phyloP scores from a whole-genome alignment of 495 filamentous ascomycete genomes.

The Paragyromitra xinjiangensis region DNA sequence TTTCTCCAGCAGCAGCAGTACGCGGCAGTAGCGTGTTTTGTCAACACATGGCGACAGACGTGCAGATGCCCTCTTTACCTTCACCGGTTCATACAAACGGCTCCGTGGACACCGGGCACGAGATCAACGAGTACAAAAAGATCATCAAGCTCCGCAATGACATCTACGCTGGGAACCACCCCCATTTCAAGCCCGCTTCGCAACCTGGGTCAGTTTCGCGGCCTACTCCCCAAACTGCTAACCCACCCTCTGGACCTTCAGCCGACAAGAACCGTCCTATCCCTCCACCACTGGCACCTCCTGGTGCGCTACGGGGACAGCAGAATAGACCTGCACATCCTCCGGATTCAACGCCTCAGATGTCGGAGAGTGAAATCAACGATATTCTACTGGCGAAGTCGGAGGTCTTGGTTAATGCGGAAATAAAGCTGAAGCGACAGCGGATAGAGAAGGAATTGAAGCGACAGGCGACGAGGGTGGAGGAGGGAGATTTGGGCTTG shows the following conservation, averaged over 20 bases:
- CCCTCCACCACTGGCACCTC: not conserved
- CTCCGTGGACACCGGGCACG: conserved; percentile 45
- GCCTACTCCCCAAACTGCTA: conserved; percentile 56
- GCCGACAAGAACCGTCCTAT: conserved; percentile 59
- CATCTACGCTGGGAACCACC: conserved; percentile 76
- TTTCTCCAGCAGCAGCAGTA: not conserved
- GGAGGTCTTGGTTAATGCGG: conserved; percentile 80
- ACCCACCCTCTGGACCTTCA: conserved; percentile 48
- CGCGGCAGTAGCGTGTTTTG: conserved; percentile 15
- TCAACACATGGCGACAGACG: conserved; percentile 41
- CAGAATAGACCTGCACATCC: conserved; percentile 19
- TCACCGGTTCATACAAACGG: conserved; percentile 32
- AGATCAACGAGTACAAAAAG: conserved; percentile 71
- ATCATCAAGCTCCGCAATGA: conserved; percentile 79
- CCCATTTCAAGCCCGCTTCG: conserved; percentile 73
- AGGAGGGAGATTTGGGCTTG: conserved; percentile 38
- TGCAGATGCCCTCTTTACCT: conserved; percentile 34
- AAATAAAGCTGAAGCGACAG: conserved; percentile 80
- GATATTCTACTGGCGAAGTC: conserved; percentile 86
- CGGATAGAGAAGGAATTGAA: conserved; percentile 76
- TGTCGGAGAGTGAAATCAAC: conserved; percentile 67
- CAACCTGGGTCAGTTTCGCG: conserved; percentile 55
- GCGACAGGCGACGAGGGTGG: conserved; percentile 18
- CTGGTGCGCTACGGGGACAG: conserved; percentile 50
- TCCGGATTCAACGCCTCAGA: conserved; percentile 57